Conservation (phyloP, 805 yeast genomes). For the Metschnikowia orientalis region DNA sequence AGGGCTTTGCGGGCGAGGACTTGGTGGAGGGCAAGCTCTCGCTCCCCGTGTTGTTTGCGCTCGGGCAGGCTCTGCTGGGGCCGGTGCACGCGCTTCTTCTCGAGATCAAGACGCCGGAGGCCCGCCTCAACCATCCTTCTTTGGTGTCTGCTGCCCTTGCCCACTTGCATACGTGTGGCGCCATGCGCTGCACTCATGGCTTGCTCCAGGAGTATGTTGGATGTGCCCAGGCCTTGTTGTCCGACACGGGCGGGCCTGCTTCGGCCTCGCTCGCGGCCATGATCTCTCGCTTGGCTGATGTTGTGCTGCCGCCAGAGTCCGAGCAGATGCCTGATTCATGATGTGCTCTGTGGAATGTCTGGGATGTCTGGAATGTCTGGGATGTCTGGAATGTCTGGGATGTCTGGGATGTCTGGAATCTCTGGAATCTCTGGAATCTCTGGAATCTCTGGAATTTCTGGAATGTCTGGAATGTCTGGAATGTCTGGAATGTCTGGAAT, state of each 20-base stretch:
- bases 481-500: too few species aligned
- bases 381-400: too few species aligned
- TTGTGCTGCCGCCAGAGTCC: slow-evolving; percentile 1
- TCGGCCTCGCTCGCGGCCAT: not conserved
- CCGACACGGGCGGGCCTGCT: not conserved
- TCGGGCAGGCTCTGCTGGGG: slow-evolving; percentile 5
- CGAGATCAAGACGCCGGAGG: slow-evolving; percentile 8
- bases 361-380: too few species aligned
- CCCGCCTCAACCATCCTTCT: slow-evolving; percentile 4
- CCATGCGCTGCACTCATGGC: slow-evolving; percentile 24
- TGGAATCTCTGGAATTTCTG: too few species aligned
- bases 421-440: too few species aligned
- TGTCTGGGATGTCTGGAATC: too few species aligned
- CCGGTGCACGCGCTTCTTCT: slow-evolving; percentile 25
- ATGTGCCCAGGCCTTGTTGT: slow-evolving; percentile 18
- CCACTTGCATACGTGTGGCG: slow-evolving; percentile 22
- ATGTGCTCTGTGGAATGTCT: too few species aligned
- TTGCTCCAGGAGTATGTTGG: slow-evolving; percentile 21
- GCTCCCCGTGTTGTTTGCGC: slow-evolving; percentile 69
- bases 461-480: too few species aligned
- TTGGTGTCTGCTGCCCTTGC: slow-evolving; percentile 20
- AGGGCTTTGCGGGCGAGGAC: slow-evolving; percentile 71
- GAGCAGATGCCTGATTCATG: too few species aligned
- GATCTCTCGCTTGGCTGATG: not conserved
- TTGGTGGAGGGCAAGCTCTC: slow-evolving; percentile 86